Evolutionary conservation across 495 filamentous ascomycete genomes (phyloP).

Genomic region (Penicillium cinerascens): DNA sequence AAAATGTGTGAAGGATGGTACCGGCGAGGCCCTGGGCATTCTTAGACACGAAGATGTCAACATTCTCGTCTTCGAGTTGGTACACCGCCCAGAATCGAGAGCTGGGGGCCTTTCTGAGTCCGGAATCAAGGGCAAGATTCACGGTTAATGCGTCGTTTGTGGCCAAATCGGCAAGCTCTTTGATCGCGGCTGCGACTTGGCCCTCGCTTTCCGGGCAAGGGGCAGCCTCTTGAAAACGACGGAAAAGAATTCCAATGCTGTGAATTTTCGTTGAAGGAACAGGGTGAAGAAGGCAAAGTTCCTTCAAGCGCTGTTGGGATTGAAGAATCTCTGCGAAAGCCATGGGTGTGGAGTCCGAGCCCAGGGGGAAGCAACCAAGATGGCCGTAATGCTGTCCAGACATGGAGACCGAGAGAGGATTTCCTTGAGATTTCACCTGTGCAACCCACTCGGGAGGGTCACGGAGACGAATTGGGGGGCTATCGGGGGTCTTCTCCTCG

Average conservation of each 20-base stretch:
- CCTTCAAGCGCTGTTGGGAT: slow-evolving; percentile 46
- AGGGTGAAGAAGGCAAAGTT: slow-evolving; percentile 44
- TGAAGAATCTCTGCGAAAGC: slow-evolving; percentile 49
- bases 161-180: slow-evolving; percentile 32
- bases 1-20: slow-evolving; percentile 55
- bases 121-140: slow-evolving; percentile 51
- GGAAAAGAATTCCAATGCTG: slow-evolving; percentile 29
- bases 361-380: slow-evolving; percentile 58
- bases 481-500: slow-evolving; percentile 4
- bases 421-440: slow-evolving; percentile 34
- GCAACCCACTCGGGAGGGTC: slow-evolving; percentile 42
- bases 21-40: slow-evolving; percentile 47
- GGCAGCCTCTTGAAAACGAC: slow-evolving; percentile 30
- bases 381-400: slow-evolving; percentile 40
- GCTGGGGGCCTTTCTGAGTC: slow-evolving; percentile 46
- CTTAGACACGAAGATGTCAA: slow-evolving; percentile 54
- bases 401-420: slow-evolving; percentile 50
- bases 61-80: slow-evolving; percentile 38
- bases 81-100: slow-evolving; percentile 56
- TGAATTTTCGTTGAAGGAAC: slow-evolving; percentile 36
- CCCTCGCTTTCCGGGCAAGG: slow-evolving; percentile 11
- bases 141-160: slow-evolving; percentile 31
- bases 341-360: slow-evolving; percentile 38
- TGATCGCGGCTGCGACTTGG: slow-evolving; percentile 25
- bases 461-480: slow-evolving; percentile 16